phyloP scores from a whole-genome alignment of 208 protist genomes.

The Trypanosoma boissoni region DNA sequence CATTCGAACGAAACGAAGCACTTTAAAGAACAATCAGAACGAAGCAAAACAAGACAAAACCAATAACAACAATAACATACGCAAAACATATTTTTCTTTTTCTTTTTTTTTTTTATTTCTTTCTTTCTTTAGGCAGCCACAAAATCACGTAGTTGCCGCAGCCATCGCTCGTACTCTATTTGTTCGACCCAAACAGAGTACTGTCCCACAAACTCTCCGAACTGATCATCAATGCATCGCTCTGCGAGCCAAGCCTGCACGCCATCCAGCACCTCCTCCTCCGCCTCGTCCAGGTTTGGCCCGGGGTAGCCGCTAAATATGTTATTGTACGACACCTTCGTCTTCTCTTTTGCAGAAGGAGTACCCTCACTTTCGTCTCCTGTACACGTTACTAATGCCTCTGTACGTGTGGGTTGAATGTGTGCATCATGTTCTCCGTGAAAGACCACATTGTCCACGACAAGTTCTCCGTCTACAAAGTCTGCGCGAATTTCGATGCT shows the following conservation, averaged over 20 bases:
- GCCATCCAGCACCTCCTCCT: constrained; percentile 81
- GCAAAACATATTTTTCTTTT: background rate
- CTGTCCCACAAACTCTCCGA: constrained; percentile 78
- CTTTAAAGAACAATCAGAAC: background rate
- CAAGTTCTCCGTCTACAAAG: constrained; percentile 76
- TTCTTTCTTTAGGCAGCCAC: constrained; percentile 55
- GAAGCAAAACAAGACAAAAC: background rate
- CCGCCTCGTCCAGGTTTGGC: constrained; percentile 70
- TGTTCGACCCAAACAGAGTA: constrained; percentile 84
- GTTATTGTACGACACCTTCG: constrained; percentile 47
- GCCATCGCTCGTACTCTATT: constrained; percentile 84
- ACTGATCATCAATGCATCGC: constrained; percentile 75
- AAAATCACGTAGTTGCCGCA: constrained; percentile 80
- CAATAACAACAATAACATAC: too few relatives aligned
- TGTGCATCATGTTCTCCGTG: constrained; percentile 32
- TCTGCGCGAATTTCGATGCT: constrained; percentile 75
- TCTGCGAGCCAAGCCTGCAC: constrained; percentile 79
- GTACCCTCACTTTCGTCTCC: too few relatives aligned
- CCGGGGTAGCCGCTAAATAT: constrained; percentile 72
- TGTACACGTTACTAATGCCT: too few relatives aligned
- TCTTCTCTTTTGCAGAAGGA: background rate
- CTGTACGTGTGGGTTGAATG: background rate
- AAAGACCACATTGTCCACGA: constrained; percentile 67
- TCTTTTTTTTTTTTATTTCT: background rate
- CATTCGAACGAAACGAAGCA: too few relatives aligned